These are phyloP conservation scores for Colletotrichum plurivorum DNA, from an alignment of 2,329 filamentous ascomycete species.

Conservation along the genomic window DNA sequence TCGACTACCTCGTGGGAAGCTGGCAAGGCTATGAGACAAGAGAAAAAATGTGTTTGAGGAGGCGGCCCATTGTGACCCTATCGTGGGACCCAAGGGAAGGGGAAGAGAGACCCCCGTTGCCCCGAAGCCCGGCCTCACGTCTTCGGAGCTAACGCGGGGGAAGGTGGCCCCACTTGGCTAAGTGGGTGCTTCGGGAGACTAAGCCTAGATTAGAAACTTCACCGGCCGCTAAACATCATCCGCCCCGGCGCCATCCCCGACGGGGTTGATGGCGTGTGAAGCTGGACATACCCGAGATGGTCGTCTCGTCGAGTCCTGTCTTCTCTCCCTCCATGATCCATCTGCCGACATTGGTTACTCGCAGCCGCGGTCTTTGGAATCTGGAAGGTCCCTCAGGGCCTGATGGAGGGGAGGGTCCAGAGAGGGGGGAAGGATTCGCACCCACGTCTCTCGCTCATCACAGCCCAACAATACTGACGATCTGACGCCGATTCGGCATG, in stretches of 20 bases:
- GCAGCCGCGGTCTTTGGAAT: slow-evolving; percentile 2
- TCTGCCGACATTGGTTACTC: slow-evolving; percentile 30
- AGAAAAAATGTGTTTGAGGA: slow-evolving; percentile 24
- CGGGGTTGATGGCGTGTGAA: slow-evolving; percentile 16
- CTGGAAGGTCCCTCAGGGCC: neutral
- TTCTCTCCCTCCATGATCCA: slow-evolving; percentile 9
- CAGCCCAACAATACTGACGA: slow-evolving; percentile 10
- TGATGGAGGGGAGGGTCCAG: neutral
- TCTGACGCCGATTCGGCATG: slow-evolving; percentile 23
- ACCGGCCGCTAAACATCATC: slow-evolving; percentile 24
- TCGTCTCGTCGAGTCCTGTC: neutral
- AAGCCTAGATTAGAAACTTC: slow-evolving; percentile 12
- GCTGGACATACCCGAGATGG: slow-evolving; percentile 31
- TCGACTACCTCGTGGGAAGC: slow-evolving; percentile 32
- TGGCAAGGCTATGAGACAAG: slow-evolving; percentile 12
- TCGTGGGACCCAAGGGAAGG: slow-evolving; percentile 6
- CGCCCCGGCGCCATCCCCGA: slow-evolving; percentile 8
- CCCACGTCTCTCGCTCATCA: slow-evolving; percentile 8
- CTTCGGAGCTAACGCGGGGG: slow-evolving; percentile 33
- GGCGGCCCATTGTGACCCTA: slow-evolving; percentile 21
- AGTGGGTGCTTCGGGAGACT: slow-evolving; percentile 14
- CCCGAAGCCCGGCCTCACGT: slow-evolving; percentile 7
- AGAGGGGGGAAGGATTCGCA: slow-evolving; percentile 12
- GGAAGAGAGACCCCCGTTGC: slow-evolving; percentile 16
- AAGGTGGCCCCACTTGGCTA: slow-evolving; percentile 9